These are phyloP conservation scores for Amesomyces nigricolor DNA, from an alignment of 2,329 filamentous ascomycete species.

Conservation along the genomic window DNA sequence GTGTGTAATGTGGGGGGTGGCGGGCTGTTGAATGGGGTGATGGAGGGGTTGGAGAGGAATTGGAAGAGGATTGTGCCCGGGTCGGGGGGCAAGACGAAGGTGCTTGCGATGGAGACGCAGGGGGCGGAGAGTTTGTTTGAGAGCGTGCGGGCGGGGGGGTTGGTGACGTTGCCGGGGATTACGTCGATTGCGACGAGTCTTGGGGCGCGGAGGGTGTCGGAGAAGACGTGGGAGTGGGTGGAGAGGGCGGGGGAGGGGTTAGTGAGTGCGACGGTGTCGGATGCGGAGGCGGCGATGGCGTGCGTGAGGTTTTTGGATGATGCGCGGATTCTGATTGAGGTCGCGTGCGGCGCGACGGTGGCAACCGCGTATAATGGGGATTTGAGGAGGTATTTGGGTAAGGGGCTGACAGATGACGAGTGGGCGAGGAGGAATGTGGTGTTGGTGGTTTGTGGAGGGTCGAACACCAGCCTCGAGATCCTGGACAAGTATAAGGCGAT, in stretches of 20 bases:
- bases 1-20: conserved; percentile 68
- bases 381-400: conserved; percentile 56
- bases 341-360: conserved; percentile 76
- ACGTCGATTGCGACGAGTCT: conserved; percentile 67
- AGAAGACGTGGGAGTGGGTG: conserved; percentile 53
- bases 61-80: conserved; percentile 21
- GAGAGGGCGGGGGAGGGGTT: conserved; percentile 37
- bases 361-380: conserved; percentile 60
- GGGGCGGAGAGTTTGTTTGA: conserved; percentile 63
- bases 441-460: conserved; percentile 78
- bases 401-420: conserved; percentile 48
- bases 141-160: conserved; percentile 46
- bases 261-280: conserved; percentile 58
- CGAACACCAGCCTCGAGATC: conserved; percentile 57
- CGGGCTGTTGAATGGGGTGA: conserved; percentile 63
- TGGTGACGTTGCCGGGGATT: conserved; percentile 61
- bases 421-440: conserved; percentile 68
- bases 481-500: conserved; percentile 52
- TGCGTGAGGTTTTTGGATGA: conserved; percentile 76
- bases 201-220: conserved; percentile 61
- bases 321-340: conserved; percentile 73
- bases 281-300: conserved; percentile 74
- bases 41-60: conserved; percentile 46
- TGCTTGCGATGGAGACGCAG: conserved; percentile 67
- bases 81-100: conserved; percentile 31